phyloP scores from a whole-genome alignment of 129 eudicot genomes.

The sunflower (Helianthus annuus) region HanXRQr2.0-SUNRISE NC_035442.2:117266749-117267248 shows the following conservation, averaged over 20 bases:
- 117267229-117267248: not conserved
- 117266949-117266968: not conserved
- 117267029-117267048: not conserved
- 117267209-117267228: not conserved
- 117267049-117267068: not conserved
- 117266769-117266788: too few species aligned
- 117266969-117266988: not conserved
- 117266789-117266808: too few species aligned
- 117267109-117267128: slow-evolving; percentile 1
- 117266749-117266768: too few species aligned
- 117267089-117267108: slow-evolving; percentile 11
- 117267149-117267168: not conserved
- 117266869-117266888: not conserved
- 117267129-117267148: not conserved
- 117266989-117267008: not conserved
- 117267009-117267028: not conserved
- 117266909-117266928: not conserved
- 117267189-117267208: not conserved
- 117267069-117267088: slow-evolving; percentile 3
- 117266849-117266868: not conserved
- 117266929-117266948: not conserved
- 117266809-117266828: too few species aligned
- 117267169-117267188: not conserved
- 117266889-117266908: not conserved
- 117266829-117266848: too few species aligned